Conservation (phyloP, 2,329 filamentous ascomycete species). For the Diaporthe sp. region DNA sequence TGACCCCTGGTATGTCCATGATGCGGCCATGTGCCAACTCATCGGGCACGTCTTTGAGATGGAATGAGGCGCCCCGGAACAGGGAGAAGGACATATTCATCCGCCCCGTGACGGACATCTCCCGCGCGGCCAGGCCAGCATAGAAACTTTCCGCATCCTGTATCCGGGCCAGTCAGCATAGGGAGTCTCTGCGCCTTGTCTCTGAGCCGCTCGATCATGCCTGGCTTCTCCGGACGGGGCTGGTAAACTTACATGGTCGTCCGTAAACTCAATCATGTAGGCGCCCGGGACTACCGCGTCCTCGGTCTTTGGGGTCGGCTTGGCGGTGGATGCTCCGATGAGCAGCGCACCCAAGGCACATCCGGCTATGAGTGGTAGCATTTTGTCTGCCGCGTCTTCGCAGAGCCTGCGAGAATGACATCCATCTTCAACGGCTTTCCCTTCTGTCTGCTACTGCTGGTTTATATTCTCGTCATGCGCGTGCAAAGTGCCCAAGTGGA, state of each 20-base stretch:
- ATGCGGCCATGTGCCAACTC: background rate
- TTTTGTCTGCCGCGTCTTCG: slow-evolving; percentile 1
- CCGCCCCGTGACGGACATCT: slow-evolving; percentile 11
- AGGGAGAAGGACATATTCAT: slow-evolving; percentile 16
- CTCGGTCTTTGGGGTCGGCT: background rate
- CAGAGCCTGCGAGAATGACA: background rate
- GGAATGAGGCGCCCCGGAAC: slow-evolving; percentile 22
- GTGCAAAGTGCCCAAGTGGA: background rate
- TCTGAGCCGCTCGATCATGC: background rate
- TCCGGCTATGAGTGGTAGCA: slow-evolving; percentile 12
- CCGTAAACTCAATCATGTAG: slow-evolving; percentile 30
- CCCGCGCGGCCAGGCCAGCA: background rate
- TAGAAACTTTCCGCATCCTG: slow-evolving; percentile 18
- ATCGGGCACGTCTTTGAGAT: slow-evolving; percentile 9
- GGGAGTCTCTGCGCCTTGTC: background rate
- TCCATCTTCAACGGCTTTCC: background rate
- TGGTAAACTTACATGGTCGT: slow-evolving; percentile 21
- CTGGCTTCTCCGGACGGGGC: slow-evolving; percentile 9
- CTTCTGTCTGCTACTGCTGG: background rate
- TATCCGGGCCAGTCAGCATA: slow-evolving; percentile 1
- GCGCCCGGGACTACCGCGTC: slow-evolving; percentile 7
- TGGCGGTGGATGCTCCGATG: slow-evolving; percentile 11
- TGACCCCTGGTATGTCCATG: background rate
- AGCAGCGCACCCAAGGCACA: slow-evolving; percentile 5
- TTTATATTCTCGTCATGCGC: slow-evolving; percentile 1